Percentiles rank a stretch among this genome's conserved stretches.
phyloP scores from a whole-genome alignment of 192 early-diverging fungal species.

The Ambispora gerdemannii region DNA sequence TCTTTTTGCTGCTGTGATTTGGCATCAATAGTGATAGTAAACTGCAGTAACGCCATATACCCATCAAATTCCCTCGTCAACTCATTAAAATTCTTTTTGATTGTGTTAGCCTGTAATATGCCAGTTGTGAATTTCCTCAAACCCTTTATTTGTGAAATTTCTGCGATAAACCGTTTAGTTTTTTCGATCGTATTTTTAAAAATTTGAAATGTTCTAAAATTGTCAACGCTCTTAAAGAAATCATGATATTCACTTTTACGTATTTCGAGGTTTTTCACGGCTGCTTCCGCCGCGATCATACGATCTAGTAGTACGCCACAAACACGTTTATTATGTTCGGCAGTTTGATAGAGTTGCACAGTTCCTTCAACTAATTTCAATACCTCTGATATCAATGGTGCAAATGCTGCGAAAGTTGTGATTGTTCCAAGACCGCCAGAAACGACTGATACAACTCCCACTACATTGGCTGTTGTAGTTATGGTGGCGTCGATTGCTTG shows the following conservation, averaged over 20 bases:
- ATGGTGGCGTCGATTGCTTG: not conserved
- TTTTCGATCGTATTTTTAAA: not conserved
- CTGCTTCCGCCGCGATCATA: not conserved
- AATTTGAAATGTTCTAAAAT: not conserved
- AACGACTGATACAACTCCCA: not conserved
- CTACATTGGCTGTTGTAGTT: not conserved
- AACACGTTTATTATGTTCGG: constrained; percentile 27
- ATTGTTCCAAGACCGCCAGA: not conserved
- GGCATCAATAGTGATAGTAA: not conserved
- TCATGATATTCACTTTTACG: not conserved
- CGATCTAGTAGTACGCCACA: constrained; percentile 19
- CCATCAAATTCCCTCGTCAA: constrained; percentile 26
- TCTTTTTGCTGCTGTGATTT: constrained; percentile 1
- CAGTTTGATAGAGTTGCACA: constrained; percentile 4
- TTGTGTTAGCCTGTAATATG: not conserved
- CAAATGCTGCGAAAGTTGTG: not conserved
- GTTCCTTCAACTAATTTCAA: not conserved
- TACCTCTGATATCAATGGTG: constrained; percentile 2
- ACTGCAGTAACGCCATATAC: constrained; percentile 22
- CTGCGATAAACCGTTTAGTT: constrained; percentile 7
- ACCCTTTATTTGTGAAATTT: constrained; percentile 10
- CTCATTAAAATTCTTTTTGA: constrained; percentile 21
- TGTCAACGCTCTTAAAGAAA: not conserved
- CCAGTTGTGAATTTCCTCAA: not conserved
- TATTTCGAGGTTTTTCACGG: not conserved